Base-by-base conservation (phyloP, 2,329 filamentous ascomycete genomes). In the Penicillium sp. region DNA sequence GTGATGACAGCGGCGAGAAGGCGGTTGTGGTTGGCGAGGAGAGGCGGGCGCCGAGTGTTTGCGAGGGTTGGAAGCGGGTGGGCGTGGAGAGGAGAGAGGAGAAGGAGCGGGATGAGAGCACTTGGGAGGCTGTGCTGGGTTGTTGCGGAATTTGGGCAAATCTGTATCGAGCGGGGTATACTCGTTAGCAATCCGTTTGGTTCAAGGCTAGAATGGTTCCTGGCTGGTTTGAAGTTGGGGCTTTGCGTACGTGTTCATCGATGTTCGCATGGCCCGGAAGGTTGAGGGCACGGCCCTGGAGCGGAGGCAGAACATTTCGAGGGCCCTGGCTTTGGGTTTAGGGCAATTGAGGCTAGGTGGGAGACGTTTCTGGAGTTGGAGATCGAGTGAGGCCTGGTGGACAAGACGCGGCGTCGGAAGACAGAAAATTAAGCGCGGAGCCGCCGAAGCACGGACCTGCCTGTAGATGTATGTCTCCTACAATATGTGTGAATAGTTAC, bases 51-150 rank as follows among this genome's bases (percentile, higher is more conserved):
- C 47, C 49, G 47, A 56, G 71, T 70, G 77, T 66, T 67, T 30
- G 47, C 36, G 43, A 35, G 49, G 56, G 60, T 58, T 63, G 62
- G 51, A 53, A 55, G 56, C 59, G 61, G 49, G 55, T 59, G 50
- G 62, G 62, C 35, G 60, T 60, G 35, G 62, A 61, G 54, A 76
- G 61, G 74, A 76, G 51, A 68, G 62, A 63, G 53, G 78, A 76
- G 53, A 74, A 74, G 42, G 64, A 58, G 53, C 63, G 61, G 36
- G 74, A 78, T 62, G 68, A 67, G 38, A 67, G 67, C 41, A 66
- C 68, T 55, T 72, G 62, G 13, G 53, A 63, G 40, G 66, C 67
- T 55, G 70, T 68, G 49, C 61, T 55, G 40, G 59, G 56, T 27
- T 55, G 52, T 46, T 54, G 47, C 23, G 57, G 51, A 41, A 63